phyloP scores from a whole-genome alignment of 345 rosid species.

The Moricandia arvensis region DNA sequence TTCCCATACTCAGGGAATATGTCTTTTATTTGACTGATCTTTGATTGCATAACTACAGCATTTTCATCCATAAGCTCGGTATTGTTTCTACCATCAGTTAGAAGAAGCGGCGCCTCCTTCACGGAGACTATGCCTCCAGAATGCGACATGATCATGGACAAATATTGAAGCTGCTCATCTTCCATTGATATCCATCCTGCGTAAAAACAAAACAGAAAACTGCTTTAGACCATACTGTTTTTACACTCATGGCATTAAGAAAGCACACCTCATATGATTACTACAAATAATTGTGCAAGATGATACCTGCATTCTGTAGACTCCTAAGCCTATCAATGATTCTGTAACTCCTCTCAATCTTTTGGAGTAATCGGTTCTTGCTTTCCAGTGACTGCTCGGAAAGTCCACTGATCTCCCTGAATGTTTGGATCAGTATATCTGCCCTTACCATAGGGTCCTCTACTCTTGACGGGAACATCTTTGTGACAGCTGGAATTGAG shows the following conservation, averaged over 20 bases:
- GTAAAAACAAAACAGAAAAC: conserved; percentile 17
- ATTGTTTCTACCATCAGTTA: conserved; percentile 33
- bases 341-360: conserved; percentile 57
- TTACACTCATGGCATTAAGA: conserved; percentile 2
- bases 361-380: conserved; percentile 56
- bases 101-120: conserved; percentile 40
- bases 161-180: conserved; percentile 73
- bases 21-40: conserved; percentile 88
- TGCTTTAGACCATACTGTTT: conserved; percentile 14
- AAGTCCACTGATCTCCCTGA: conserved; percentile 70
- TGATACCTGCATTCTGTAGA: conserved; percentile 64
- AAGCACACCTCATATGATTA: background rate
- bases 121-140: conserved; percentile 26
- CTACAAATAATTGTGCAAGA: background rate
- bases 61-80: conserved; percentile 60
- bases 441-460: conserved; percentile 89
- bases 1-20: conserved; percentile 87
- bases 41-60: conserved; percentile 69
- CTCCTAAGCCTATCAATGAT: conserved; percentile 57
- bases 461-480: conserved; percentile 83
- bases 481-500: conserved; percentile 49
- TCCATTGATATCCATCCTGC: conserved; percentile 90
- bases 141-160: conserved; percentile 61
- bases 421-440: conserved; percentile 77
- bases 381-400: conserved; percentile 50